A percentile compares a stretch with the other conserved stretches of the same genome.
Conservation (phyloP, 2,329 filamentous ascomycete genomes). For the Aspergillus sp. region DNA sequence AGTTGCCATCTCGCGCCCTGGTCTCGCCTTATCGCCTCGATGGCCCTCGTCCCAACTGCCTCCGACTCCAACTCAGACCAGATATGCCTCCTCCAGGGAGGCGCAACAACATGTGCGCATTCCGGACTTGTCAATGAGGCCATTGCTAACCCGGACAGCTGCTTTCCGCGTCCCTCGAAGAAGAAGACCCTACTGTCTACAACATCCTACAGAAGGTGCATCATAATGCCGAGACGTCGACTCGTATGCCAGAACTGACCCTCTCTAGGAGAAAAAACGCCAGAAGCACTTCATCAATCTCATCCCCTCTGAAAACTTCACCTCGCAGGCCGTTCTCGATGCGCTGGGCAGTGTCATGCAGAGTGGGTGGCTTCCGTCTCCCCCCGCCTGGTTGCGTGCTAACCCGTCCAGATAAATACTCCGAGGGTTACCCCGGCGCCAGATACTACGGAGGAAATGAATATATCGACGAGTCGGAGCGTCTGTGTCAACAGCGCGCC, state of each 20-base stretch:
- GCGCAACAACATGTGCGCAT: conserved; percentile 34
- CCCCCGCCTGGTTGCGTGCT: conserved; percentile 4
- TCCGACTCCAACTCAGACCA: conserved; percentile 24
- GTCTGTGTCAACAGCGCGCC: conserved; percentile 81
- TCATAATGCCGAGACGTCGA: neutral
- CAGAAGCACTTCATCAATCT: conserved; percentile 99
- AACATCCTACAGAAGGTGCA: conserved; percentile 82
- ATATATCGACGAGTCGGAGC: conserved; percentile 85
- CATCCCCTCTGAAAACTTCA: conserved; percentile 93
- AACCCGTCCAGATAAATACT: conserved; percentile 74
- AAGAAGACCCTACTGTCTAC: conserved; percentile 79
- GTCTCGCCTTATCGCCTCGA: conserved; percentile 13
- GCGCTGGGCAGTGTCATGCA: conserved; percentile 91
- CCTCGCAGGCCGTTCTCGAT: conserved; percentile 84
- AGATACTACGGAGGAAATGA: conserved; percentile 96
- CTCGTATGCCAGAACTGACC: conserved; percentile 3
- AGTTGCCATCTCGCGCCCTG: conserved; percentile 17
- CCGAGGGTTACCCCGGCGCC: conserved; percentile 92
- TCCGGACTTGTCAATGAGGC: neutral
- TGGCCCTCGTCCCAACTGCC: conserved; percentile 11
- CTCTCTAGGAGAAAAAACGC: conserved; percentile 72
- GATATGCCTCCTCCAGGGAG: conserved; percentile 33
- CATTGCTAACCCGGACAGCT: conserved; percentile 47
- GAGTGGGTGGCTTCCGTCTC: conserved; percentile 49
- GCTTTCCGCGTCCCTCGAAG: conserved; percentile 66